Conservation (phyloP, 2,329 filamentous ascomycete species). For the Lomentospora prolificans region DNA sequence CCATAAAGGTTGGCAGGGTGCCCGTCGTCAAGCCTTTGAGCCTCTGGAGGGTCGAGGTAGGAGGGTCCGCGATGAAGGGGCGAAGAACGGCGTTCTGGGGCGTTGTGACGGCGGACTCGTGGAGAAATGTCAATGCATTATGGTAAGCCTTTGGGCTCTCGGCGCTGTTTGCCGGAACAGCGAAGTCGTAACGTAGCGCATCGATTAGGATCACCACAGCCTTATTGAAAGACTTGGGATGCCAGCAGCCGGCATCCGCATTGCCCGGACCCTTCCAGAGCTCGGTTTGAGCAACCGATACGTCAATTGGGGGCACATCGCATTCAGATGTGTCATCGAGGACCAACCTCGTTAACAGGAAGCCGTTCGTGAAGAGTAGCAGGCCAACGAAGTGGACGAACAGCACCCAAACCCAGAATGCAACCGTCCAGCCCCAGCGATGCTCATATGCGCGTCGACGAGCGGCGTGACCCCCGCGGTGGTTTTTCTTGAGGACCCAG, state of each 20-base stretch:
- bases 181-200: conserved; percentile 93
- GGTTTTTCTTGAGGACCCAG: conserved; percentile 4
- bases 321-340: conserved; percentile 69
- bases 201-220: conserved; percentile 87
- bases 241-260: conserved; percentile 73
- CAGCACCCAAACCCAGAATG: conserved; percentile 62
- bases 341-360: conserved; percentile 78
- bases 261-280: conserved; percentile 30
- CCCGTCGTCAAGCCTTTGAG: conserved; percentile 92
- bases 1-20: conserved; percentile 87
- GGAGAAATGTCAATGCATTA: conserved; percentile 76
- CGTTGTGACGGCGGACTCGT: conserved; percentile 65
- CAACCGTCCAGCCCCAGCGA: conserved; percentile 48
- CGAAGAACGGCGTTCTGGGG: conserved; percentile 81
- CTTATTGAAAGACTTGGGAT: conserved; percentile 86
- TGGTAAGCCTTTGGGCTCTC: conserved; percentile 52
- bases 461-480: neutral
- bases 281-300: conserved; percentile 12
- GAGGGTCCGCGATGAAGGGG: conserved; percentile 94
- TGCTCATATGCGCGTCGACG: conserved; percentile 29
- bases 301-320: conserved; percentile 54
- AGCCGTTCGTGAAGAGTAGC: conserved; percentile 88
- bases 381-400: conserved; percentile 71
- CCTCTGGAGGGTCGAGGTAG: conserved; percentile 84
- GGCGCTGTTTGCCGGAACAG: conserved; percentile 60